These are phyloP conservation scores for Candolleomyces aberdarensis DNA, from an alignment of 768 basidiomycete species.

Conservation along the genomic window DNA sequence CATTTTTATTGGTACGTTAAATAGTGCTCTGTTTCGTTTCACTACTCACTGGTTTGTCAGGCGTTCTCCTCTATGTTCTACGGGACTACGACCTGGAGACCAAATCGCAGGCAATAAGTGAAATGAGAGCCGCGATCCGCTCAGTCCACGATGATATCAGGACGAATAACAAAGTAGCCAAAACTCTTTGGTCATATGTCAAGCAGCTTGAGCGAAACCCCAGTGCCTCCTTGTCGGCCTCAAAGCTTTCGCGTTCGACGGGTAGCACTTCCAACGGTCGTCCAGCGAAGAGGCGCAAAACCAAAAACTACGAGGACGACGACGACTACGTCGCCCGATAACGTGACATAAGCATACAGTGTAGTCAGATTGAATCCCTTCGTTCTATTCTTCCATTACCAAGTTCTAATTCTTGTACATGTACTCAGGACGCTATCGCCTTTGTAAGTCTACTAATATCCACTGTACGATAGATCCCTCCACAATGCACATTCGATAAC, in stretches of 20 bases:
- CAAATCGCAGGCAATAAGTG: constrained; percentile 52
- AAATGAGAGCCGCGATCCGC: constrained; percentile 57
- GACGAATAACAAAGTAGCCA: constrained; percentile 53
- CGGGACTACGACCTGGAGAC: constrained; percentile 34
- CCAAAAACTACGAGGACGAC: background rate
- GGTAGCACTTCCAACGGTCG: background rate
- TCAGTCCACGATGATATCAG: constrained; percentile 59
- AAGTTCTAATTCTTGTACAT: background rate
- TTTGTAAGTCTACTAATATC: no score
- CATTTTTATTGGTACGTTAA: constrained; percentile 65
- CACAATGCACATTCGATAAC: no score
- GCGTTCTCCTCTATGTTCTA: constrained; percentile 64
- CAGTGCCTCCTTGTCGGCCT: no score
- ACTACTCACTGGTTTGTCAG: constrained; percentile 29
- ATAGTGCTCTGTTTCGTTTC: constrained; percentile 12
- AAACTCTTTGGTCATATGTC: constrained; percentile 46
- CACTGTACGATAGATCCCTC: no score
- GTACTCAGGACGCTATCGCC: no score
- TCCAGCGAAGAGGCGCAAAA: background rate
- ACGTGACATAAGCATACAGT: background rate
- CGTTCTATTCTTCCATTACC: background rate
- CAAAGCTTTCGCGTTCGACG: no score
- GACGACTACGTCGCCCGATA: background rate
- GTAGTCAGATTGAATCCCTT: background rate
- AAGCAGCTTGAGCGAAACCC: background rate